Percentiles rank a stretch among this genome's conserved stretches.
These are phyloP conservation scores for Botrytis squamosa DNA, from an alignment of 2,329 filamentous ascomycete genomes.

Conservation along the genomic window DNA sequence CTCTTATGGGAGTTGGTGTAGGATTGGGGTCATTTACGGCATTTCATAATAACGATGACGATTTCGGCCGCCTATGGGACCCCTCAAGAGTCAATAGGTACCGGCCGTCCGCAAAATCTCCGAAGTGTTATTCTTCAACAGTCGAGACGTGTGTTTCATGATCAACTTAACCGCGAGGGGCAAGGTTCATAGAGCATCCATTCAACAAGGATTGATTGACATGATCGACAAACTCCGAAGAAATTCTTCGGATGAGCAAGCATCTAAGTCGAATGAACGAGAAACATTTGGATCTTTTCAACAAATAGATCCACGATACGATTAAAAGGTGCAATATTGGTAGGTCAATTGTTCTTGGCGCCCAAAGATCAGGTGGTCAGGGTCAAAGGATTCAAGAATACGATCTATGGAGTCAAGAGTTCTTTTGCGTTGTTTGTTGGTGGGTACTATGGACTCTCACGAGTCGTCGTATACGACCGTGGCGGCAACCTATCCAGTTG, in stretches of 20 bases:
- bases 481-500: slow-evolving; percentile 3
- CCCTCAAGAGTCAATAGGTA: not conserved
- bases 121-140: not conserved
- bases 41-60: not conserved
- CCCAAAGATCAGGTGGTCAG: not conserved
- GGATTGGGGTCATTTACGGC: not conserved
- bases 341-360: not conserved
- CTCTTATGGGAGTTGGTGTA: not conserved
- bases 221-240: not conserved
- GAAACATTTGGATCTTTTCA: not conserved
- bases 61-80: not conserved
- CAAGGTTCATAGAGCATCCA: not conserved
- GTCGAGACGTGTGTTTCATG: slow-evolving; percentile 5
- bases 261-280: not conserved
- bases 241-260: not conserved
- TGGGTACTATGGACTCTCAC: not conserved
- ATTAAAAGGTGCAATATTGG: not conserved
- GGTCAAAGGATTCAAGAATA: not conserved
- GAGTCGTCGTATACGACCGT: not conserved
- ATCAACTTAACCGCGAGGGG: not conserved
- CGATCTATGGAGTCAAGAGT: no score
- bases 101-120: not conserved
- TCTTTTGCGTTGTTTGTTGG: not conserved
- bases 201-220: not conserved
- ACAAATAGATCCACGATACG: not conserved